Base-by-base conservation (phyloP, 1,284 basidiomycete genomes). In the Exsudoporus floridanus region DNA sequence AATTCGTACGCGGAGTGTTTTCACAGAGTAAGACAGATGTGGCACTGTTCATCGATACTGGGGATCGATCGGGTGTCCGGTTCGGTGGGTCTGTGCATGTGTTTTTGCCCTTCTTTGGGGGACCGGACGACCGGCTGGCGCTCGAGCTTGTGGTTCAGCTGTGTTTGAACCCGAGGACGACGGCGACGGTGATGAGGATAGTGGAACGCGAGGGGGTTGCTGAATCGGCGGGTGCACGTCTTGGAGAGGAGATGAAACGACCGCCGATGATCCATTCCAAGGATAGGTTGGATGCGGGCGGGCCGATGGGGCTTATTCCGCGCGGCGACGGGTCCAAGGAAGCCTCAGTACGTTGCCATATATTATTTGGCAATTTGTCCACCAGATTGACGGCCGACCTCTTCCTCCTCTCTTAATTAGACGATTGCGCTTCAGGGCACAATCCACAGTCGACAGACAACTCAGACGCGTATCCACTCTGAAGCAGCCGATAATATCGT, bases 51-150 rank as follows among this genome's bases (percentile, higher is more conserved):
- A 80, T 96, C 46, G 92, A 95, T 62, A 78, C 81, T 18, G 80
- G 78, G 8, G 73, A 72, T 21, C 67, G 67, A 16, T 51, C 59
- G 1, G 57, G 60, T 28, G 65, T 31, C 2, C 57, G 38, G 14
- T 4, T 44, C 53, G 60, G 65, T 57, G 51, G 71, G 55, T 54
- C 55, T 52, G 19, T 82, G 58, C 93, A 95, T 64, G 65, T 98
- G 25, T 88, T 96, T 72, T 70, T 96, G 25, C 90, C 92, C 0
- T 98, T 98, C 80, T 91, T 96, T 69, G 96, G 95, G 21, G 96
- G 96, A 0, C 87, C 92, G 0, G 96, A 99, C 68, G 96, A 98
- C 66, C 82, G 96, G 4, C 79, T 93, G 10, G 94, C 94, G 0
- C 76, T 98, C 27, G 78, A 85, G 34, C 83, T 97, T 56, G 85